phyloP scores from a whole-genome alignment of 495 filamentous ascomycete genomes.

The Tetracladium setigerum region DNA sequence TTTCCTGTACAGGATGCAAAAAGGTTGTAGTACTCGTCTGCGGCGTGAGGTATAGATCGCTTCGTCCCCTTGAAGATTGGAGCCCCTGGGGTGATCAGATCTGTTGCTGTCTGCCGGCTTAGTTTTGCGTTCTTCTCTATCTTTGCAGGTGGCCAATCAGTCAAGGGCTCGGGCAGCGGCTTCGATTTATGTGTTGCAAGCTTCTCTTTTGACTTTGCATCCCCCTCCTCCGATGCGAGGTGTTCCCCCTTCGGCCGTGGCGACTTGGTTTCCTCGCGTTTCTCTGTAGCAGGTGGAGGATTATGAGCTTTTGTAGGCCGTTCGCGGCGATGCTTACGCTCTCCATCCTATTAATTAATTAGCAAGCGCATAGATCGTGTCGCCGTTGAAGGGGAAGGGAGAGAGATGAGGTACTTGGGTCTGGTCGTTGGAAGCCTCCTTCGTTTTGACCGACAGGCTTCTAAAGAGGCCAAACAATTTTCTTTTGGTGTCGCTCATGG shows the following conservation, averaged over 20 bases:
- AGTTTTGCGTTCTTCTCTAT: constrained; percentile 4
- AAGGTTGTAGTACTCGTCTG: constrained; percentile 36
- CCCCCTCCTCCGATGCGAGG: too few relatives aligned
- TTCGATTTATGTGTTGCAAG: background rate
- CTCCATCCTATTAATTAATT: constrained; percentile 3
- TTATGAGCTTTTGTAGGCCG: background rate
- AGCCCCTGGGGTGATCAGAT: constrained; percentile 16
- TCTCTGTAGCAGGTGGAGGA: background rate
- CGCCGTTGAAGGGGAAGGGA: too few relatives aligned
- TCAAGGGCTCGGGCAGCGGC: background rate
- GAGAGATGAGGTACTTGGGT: too few relatives aligned
- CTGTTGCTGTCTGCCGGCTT: constrained; percentile 15
- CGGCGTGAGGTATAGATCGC: constrained; percentile 12
- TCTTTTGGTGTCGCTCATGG: constrained; percentile 19
- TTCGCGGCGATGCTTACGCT: constrained; percentile 5
- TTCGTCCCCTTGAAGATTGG: constrained; percentile 16
- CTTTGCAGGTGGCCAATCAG: constrained; percentile 17
- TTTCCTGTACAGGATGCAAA: constrained; percentile 29
- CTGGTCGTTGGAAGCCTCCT: background rate
- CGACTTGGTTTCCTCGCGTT: background rate
- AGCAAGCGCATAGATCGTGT: background rate
- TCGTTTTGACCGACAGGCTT: constrained; percentile 4
- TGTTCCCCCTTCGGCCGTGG: background rate
- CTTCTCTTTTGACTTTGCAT: too few relatives aligned
- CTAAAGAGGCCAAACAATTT: constrained; percentile 21